phyloP scores from a whole-genome alignment of 1,284 basidiomycete genomes.

The Inonotus hispidus region DNA sequence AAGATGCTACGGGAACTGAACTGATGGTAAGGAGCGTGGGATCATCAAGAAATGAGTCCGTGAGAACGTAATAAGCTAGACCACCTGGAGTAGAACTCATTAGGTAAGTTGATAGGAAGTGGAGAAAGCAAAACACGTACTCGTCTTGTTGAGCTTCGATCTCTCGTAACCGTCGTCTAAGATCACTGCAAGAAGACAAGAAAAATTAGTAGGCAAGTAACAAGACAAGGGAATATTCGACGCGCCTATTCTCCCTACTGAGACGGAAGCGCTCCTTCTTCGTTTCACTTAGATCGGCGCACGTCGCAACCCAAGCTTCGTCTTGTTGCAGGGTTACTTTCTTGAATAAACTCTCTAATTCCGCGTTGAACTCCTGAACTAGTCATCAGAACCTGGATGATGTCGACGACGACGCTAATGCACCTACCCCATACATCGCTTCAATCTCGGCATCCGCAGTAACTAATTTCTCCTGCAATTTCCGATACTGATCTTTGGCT shows the following conservation, averaged over 20 bases:
- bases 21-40: neutral
- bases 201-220: slow-evolving; percentile 10
- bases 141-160: slow-evolving; percentile 72
- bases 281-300: slow-evolving; percentile 62
- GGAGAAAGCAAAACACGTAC: slow-evolving; percentile 41
- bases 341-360: slow-evolving; percentile 83
- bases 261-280: slow-evolving; percentile 73
- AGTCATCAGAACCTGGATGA: slow-evolving; percentile 11
- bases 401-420: neutral
- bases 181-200: slow-evolving; percentile 33
- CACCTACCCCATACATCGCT: slow-evolving; percentile 79
- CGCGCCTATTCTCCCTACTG: slow-evolving; percentile 74
- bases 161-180: slow-evolving; percentile 69
- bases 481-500: slow-evolving; percentile 65
- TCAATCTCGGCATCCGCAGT: slow-evolving; percentile 84
- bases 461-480: slow-evolving; percentile 68
- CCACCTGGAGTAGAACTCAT: slow-evolving; percentile 44
- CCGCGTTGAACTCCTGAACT: slow-evolving; percentile 82
- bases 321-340: slow-evolving; percentile 72
- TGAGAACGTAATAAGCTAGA: slow-evolving; percentile 56
- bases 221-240: slow-evolving; percentile 18
- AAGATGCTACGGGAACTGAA: neutral
- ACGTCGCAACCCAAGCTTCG: slow-evolving; percentile 73
- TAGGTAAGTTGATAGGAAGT: slow-evolving; percentile 8
- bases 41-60: slow-evolving; percentile 40